These are phyloP conservation scores for Gossypium lobatum DNA, from an alignment of 441 rosid species.

Conservation along the genomic window DNA sequence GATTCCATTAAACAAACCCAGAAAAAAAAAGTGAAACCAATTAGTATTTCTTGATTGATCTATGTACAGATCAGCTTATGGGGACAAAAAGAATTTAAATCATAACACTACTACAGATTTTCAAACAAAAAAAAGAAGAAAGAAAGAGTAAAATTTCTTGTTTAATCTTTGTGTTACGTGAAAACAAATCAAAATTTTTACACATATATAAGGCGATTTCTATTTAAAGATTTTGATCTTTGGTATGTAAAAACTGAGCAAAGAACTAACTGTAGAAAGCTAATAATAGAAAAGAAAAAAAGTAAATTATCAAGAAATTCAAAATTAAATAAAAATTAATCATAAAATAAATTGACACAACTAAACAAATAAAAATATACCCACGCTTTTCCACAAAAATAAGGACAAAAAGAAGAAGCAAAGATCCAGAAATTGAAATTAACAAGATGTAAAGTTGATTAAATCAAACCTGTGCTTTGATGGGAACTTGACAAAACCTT, in stretches of 20 bases:
- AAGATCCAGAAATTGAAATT: not conserved
- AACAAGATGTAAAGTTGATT: not conserved
- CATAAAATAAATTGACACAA: not conserved
- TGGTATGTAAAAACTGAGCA: not conserved
- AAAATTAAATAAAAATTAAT: not conserved
- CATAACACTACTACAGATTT: not conserved
- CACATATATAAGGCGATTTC: not conserved
- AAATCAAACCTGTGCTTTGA: slow-evolving; percentile 51
- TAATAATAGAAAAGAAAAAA: not conserved
- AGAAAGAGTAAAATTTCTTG: not conserved
- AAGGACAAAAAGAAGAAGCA: not conserved
- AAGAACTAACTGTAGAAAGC: not conserved
- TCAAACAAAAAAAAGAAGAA: not conserved
- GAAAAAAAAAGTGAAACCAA: not conserved
- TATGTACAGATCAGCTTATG: not conserved
- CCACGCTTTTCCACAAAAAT: not conserved
- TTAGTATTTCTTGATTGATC: not conserved
- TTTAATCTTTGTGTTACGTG: not conserved
- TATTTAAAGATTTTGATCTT: not conserved
- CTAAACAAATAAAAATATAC: not conserved
- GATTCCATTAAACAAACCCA: not conserved
- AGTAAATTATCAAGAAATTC: not conserved
- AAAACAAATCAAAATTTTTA: not conserved
- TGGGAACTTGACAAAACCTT: slow-evolving; percentile 17
- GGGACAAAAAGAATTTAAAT: not conserved